Evolutionary conservation across 129 eudicot species (phyloP), one percentile per base, ranked within the genome.

Genomic region (Artemisia annua): DNA sequence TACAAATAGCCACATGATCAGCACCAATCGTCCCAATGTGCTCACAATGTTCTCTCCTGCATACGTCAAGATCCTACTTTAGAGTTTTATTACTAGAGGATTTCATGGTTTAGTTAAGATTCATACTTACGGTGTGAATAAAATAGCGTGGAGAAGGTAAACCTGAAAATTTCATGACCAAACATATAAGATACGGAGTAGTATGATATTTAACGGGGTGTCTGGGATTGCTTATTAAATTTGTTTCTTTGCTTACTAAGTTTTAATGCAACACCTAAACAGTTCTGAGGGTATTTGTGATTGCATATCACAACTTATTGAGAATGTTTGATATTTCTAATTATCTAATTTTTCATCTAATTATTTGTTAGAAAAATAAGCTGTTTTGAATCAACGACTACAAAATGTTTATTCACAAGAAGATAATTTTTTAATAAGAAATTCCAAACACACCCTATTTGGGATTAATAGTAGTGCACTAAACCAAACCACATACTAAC

Each of bases 101-200:
- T 59, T 12, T 24, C 5, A 32, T 3, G 43, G 22, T 30, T 32
- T 15, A 26, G 19, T 30, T 22, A 11, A 13, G 20, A 20, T 16
- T 67, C 14, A 7, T 15, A 67, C 60, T 67, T 67, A 67, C 60
- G 79, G 50, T 86, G 89, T 2, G 89, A 54, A 43, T 46, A 78
- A 75, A 76, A 83, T 73, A 75, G 55, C 35, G 89, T 89, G 14
- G 96, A 84, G 70, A 80, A 75, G 83, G 89, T 84, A 76, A 89
- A 89, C 91, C 96, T 86, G 89, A 50, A 24, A 52, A 49, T 2
- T 86, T 59, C 2, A 12, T 62, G 53, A 0, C 16, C 57, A 51
- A 0, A 65, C 46, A 39, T 7, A 39, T 39, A 39, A 39, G 46
- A 39, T 32, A 39, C 46, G 2, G 46, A 39, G 44, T 35, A 35